phyloP scores from a whole-genome alignment of 2,329 filamentous ascomycete species.

The Tolypocladium endophyticum region DNA sequence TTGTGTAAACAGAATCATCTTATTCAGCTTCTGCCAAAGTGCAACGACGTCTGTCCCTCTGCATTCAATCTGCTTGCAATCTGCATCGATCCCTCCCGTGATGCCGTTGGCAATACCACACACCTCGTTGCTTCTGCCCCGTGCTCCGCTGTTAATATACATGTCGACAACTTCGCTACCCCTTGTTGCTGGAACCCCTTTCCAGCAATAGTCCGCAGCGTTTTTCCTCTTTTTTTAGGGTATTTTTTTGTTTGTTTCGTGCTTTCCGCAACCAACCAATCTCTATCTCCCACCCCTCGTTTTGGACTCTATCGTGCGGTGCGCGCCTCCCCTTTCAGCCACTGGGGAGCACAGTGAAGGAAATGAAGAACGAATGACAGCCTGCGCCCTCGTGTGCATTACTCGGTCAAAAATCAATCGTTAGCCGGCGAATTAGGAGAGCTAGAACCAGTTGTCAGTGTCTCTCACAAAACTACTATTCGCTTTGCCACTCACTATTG shows the following conservation, averaged over 20 bases:
- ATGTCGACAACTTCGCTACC: not conserved
- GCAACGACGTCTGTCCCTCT: not conserved
- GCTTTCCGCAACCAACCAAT: not conserved
- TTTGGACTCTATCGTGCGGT: slow-evolving; percentile 2
- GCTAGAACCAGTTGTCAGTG: slow-evolving; percentile 11
- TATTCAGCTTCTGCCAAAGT: not conserved
- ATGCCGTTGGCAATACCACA: not conserved
- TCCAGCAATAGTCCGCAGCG: not conserved
- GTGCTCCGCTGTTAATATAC: not conserved
- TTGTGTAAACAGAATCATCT: not conserved
- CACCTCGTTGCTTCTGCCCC: not conserved
- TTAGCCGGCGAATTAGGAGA: slow-evolving; percentile 34
- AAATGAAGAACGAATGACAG: slow-evolving; percentile 16
- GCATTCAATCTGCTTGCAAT: slow-evolving; percentile 3
- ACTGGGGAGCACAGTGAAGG: slow-evolving; percentile 1
- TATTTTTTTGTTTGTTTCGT: not conserved
- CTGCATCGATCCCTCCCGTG: not conserved
- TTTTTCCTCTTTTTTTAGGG: not conserved
- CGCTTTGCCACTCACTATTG: slow-evolving; percentile 23
- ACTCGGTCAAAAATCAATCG: slow-evolving; percentile 24
- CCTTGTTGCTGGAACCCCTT: not conserved
- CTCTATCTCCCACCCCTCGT: not conserved
- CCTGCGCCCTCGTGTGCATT: slow-evolving; percentile 22
- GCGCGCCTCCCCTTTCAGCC: not conserved
- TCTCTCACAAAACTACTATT: not conserved